Conservation (phyloP, 2,329 filamentous ascomycete species). For the Penicillium sclerotigenum region DNA sequence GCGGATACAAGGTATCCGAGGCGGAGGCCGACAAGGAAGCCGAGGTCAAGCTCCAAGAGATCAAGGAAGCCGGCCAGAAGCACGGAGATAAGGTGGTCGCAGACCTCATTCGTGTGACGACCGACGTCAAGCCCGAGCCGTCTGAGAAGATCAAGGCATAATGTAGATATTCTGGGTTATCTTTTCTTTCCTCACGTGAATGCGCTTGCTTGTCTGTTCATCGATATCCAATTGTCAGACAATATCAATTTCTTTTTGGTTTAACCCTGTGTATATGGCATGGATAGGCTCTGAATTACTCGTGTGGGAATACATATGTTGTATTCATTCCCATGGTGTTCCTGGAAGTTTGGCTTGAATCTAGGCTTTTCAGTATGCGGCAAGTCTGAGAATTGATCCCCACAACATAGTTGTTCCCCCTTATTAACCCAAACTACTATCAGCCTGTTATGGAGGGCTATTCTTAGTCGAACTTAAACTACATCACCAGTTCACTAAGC, state of each 20-base stretch:
- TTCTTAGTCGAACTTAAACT: neutral
- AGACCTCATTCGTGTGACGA: constrained; percentile 79
- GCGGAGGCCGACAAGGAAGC: constrained; percentile 76
- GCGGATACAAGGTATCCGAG: constrained; percentile 81
- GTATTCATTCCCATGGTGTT: neutral
- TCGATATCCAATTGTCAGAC: constrained; percentile 25
- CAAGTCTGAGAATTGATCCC: neutral
- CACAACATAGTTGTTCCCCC: neutral
- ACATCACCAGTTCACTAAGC: neutral
- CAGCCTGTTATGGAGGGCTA: neutral
- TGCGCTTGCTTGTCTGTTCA: constrained; percentile 23
- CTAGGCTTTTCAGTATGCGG: neutral
- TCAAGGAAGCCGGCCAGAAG: constrained; percentile 75
- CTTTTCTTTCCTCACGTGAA: constrained; percentile 17
- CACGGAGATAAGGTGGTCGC: constrained; percentile 75
- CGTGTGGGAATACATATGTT: no score
- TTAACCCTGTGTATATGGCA: neutral
- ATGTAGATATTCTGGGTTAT: constrained; percentile 15
- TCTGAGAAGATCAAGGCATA: constrained; percentile 48
- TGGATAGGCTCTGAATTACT: neutral
- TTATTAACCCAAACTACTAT: neutral
- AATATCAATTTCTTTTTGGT: constrained; percentile 15
- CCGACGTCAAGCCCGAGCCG: constrained; percentile 73
- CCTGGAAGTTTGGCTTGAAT: neutral
- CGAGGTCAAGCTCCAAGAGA: constrained; percentile 76